Evolutionary conservation across 2,329 filamentous ascomycete genomes (phyloP), one percentile per base, ranked within the genome.

Genomic region (Paramyrothecium sp.): DNA sequence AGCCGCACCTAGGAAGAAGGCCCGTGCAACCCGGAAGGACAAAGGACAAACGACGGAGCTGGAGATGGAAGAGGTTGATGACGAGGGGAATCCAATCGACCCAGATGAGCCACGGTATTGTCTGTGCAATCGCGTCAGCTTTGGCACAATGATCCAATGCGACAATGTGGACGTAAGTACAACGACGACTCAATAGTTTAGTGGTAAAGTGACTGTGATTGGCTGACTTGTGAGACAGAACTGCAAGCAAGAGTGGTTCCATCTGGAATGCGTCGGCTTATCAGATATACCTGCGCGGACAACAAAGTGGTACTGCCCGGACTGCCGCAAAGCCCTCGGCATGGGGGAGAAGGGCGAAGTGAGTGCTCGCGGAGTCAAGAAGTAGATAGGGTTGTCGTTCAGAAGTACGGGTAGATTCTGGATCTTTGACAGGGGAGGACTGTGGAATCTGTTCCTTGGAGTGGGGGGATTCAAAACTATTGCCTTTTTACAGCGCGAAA

Each of bases 161-260:
- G 90, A 94, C 67, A 92, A 92, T 66, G 78, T 84, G 49, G 88
- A 91, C 73, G 88, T 90, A 76, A 84, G 86, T 76, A 55, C 56
- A 60, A 58, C 48, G 58, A 56, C 57, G 46, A 48, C 41, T 51
- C 54, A 47, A 51, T 20, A 33, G 49, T 58, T 47, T 3, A 13
- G 16, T 22, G 3, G 33, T 7, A 26, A 8, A 26, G 17, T 30
- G 49, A 38, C 53, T 20, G 20, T 41, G 48, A 16, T 22, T 33
- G 38, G 34, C 49, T 21, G 65, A 44, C 38, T 55, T 20, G 26
- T 26, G n/a, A 41, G 19, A 62, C 66, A 82, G 76, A 77, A 89
- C 74, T 95, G 91, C 75, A 87, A 91, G 65, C 86, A 86, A 61
- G 90, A 94, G 72, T 95, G 91, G 91, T 95, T 94, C 71, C 91